Evolutionary conservation across 1,284 basidiomycete genomes (phyloP).

Genomic region (Testicularia cyperi): DNA sequence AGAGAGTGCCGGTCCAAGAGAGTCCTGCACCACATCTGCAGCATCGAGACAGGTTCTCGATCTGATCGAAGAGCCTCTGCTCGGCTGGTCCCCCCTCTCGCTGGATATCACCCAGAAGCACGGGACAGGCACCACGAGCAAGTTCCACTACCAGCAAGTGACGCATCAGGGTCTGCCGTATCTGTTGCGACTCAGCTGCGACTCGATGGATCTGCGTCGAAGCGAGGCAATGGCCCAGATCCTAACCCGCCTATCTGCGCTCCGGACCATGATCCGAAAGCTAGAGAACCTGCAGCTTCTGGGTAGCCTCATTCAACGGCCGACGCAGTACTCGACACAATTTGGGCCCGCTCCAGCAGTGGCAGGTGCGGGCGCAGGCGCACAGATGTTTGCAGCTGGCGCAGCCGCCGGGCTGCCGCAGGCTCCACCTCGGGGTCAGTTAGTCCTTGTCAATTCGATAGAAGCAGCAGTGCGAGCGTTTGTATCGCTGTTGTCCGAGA

Average conservation of each 20-base stretch:
- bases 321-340: too few species aligned
- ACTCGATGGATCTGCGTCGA: slow-evolving; percentile 11
- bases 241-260: slow-evolving; percentile 11
- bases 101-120: slow-evolving; percentile 5
- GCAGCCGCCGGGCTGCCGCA: too few species aligned
- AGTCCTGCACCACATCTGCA: background rate
- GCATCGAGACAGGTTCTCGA: slow-evolving; percentile 5
- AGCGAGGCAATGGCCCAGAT: slow-evolving; percentile 20
- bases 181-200: slow-evolving; percentile 19
- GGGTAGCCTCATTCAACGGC: slow-evolving; percentile 9
- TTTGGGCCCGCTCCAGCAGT: background rate
- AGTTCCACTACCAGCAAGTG: slow-evolving; percentile 26
- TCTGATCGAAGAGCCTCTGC: slow-evolving; percentile 4
- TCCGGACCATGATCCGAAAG: slow-evolving; percentile 17
- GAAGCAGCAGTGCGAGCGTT: too few species aligned
- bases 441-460: too few species aligned
- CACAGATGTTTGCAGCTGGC: too few species aligned
- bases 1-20: too few species aligned
- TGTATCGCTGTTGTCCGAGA: too few species aligned
- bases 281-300: slow-evolving; percentile 25
- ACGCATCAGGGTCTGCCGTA: slow-evolving; percentile 33
- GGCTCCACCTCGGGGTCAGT: too few species aligned
- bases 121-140: background rate
- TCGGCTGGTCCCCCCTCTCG: slow-evolving; percentile 15
- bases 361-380: slow-evolving; percentile 1